Base-by-base conservation (phyloP, 1,139 yeast species). In the Taphrina sp. region DNA sequence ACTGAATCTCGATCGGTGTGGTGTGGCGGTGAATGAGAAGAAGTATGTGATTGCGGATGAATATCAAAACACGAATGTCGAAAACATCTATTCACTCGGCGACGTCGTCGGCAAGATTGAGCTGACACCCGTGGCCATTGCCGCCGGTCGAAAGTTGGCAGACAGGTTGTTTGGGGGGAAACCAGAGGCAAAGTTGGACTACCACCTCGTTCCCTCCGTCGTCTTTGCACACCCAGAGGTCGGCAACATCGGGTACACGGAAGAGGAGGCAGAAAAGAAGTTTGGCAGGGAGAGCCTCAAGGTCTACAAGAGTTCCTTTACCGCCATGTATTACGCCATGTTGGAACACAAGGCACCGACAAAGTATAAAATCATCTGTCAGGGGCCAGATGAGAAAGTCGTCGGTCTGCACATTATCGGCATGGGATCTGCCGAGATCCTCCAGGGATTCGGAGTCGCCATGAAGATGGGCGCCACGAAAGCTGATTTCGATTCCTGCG, bases 371-470 rank as follows among this genome's bases (percentile, higher is more conserved):
- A 72, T 92, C 59, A 76, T 92, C 43, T 79, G 82, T 67, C 78
- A 82, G 42, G 95, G 96, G 14, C 73, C 78, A 43, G 82, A 87
- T 43, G 98, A 92, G 70, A 90, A 88, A 72, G 95, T 92, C 55
- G 95, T 94, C 61, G 99, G 99, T 37, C 75, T 92, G 64, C 98
- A 92, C 70, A 72, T 92, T 58, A 85, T 90, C 62, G 99, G 99
- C 59, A 96, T 89, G 66, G 72, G 80, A 10, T 82, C 95, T 60
- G 81, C 95, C 36, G 99, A 92, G 72, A 89, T 94, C 61, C 78
- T 92, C 64, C 99, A 92, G 76, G 99, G 98, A 34, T 92, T 92
- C 67, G 98, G 97, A 58, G 98, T 89, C 55, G 98, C 98, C 58
- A 75, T 92, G 63, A 89, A 89, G 35, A 86, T 86, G 95, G 98